Percentiles rank a stretch among this genome's conserved stretches.
Conservation (phyloP, 441 rosid species). For the Hypseocharis bilobata region DNA sequence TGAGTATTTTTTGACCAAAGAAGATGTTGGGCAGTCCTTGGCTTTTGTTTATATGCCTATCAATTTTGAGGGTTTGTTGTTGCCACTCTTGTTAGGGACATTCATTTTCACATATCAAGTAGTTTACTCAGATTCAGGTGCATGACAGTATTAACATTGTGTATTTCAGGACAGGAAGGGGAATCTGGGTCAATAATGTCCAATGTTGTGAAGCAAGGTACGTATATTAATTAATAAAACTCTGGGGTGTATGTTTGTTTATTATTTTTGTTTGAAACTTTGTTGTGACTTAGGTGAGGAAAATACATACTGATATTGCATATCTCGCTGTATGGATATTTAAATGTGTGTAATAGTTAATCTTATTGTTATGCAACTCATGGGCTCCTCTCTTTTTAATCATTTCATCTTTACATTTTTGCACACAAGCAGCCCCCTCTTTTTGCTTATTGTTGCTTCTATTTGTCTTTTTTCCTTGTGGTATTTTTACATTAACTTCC, state of each 20-base stretch:
- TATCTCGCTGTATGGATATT: not conserved
- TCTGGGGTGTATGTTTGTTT: not conserved
- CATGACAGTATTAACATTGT: conserved; percentile 12
- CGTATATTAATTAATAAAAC: conserved; percentile 14
- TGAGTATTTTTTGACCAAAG: conserved; percentile 74
- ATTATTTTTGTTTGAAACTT: not conserved
- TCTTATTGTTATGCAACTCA: not conserved
- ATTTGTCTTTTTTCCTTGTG: conserved; percentile 11
- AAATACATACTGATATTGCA: not conserved
- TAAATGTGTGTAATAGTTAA: not conserved
- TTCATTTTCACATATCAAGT: conserved; percentile 14
- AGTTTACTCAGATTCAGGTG: conserved; percentile 13
- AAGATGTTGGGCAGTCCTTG: conserved; percentile 69
- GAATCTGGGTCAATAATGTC: conserved; percentile 60
- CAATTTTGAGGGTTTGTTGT: conserved; percentile 76
- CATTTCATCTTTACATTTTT: not conserved
- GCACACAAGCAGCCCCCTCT: not conserved
- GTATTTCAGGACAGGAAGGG: conserved; percentile 82
- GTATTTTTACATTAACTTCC: conserved; percentile 17
- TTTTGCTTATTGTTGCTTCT: conserved; percentile 9
- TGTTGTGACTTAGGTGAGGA: not conserved
- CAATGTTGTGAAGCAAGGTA: conserved; percentile 72
- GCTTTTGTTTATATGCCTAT: conserved; percentile 81
- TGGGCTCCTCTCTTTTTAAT: not conserved
- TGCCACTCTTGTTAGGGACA: conserved; percentile 13